These are phyloP conservation scores for Epicoccum nigrum DNA, from an alignment of 2,329 filamentous ascomycete genomes.

Conservation along the genomic window DNA sequence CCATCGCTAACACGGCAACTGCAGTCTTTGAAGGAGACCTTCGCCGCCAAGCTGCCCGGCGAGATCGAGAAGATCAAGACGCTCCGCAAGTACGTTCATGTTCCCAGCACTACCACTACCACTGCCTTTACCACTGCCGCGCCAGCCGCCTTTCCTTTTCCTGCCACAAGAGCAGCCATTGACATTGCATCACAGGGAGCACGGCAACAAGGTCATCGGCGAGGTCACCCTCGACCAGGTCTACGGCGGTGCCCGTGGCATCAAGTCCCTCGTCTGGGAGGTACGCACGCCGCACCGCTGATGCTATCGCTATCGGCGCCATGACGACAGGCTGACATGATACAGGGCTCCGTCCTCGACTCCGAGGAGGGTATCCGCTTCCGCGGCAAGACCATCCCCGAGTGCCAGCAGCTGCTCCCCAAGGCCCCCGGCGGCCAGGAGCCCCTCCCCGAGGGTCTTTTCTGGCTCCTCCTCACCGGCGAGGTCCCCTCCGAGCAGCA, in stretches of 20 bases:
- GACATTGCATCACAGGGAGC: conserved; percentile 67
- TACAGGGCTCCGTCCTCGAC: conserved; percentile 79
- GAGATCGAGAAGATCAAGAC: conserved; percentile 99
- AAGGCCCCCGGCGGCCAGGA: conserved; percentile 96
- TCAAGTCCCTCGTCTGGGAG: conserved; percentile 99
- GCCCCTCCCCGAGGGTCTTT: conserved; percentile 97
- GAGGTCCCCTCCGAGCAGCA: conserved; percentile 98
- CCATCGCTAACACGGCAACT: conserved; percentile 38
- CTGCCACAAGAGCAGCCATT: conserved; percentile 20
- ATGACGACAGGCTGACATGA: conserved; percentile 46
- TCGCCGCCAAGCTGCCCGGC: conserved; percentile 91
- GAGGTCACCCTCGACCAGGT: conserved; percentile 99
- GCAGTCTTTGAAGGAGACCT: conserved; percentile 96
- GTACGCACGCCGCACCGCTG: conserved; percentile 5
- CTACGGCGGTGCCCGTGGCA: conserved; percentile 97
- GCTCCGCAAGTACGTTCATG: conserved; percentile 84
- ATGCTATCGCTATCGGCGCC: background rate
- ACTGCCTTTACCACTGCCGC: no score
- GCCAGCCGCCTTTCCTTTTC: background rate
- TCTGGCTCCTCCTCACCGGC: conserved; percentile 98
- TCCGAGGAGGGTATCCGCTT: conserved; percentile 99
- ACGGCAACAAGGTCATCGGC: conserved; percentile 93
- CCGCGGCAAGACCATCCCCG: conserved; percentile 98
- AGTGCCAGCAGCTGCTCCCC: conserved; percentile 96
- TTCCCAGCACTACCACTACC: no score